Conservation (phyloP, 345 rosid species). For the Populus ilicifolia region DNA sequence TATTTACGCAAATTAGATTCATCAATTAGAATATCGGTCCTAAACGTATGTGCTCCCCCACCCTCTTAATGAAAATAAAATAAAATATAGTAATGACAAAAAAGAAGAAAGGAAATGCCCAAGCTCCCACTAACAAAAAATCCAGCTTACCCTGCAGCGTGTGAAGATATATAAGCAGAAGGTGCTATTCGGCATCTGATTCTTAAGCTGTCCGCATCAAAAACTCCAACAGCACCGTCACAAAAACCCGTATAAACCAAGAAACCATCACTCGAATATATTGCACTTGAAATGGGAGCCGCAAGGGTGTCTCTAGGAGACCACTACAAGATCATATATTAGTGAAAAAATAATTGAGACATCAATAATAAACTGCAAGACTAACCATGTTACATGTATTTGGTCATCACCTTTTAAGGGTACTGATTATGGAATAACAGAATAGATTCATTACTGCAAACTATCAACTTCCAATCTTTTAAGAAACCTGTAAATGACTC, state of each 20-base stretch:
- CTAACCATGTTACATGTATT: not conserved
- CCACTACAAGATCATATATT: slow-evolving; percentile 35
- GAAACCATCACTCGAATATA: slow-evolving; percentile 47
- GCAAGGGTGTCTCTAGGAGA: slow-evolving; percentile 42
- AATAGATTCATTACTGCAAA: too few relatives aligned
- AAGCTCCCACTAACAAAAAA: not conserved
- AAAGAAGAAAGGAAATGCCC: not conserved
- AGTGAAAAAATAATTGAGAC: not conserved
- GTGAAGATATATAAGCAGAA: slow-evolving; percentile 40
- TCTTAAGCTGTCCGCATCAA: slow-evolving; percentile 46
- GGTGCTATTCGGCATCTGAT: slow-evolving; percentile 48
- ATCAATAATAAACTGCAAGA: not conserved
- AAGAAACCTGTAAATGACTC: too few relatives aligned
- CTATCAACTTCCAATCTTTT: too few relatives aligned
- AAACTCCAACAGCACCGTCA: slow-evolving; percentile 53
- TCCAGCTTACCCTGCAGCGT: slow-evolving; percentile 24
- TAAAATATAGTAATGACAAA: not conserved
- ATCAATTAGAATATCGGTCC: not conserved
- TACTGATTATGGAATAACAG: too few relatives aligned
- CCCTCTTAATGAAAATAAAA: too few relatives aligned
- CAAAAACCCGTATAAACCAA: slow-evolving; percentile 42
- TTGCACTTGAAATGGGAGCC: slow-evolving; percentile 49
- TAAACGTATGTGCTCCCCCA: too few relatives aligned
- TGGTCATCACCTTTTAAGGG: not conserved
- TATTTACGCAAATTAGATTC: too few relatives aligned